A percentile compares a stretch with the other conserved stretches of the same genome.
These are phyloP conservation scores for Albifimbria verrucaria DNA, from an alignment of 2,329 filamentous ascomycete genomes.

Conservation along the genomic window DNA sequence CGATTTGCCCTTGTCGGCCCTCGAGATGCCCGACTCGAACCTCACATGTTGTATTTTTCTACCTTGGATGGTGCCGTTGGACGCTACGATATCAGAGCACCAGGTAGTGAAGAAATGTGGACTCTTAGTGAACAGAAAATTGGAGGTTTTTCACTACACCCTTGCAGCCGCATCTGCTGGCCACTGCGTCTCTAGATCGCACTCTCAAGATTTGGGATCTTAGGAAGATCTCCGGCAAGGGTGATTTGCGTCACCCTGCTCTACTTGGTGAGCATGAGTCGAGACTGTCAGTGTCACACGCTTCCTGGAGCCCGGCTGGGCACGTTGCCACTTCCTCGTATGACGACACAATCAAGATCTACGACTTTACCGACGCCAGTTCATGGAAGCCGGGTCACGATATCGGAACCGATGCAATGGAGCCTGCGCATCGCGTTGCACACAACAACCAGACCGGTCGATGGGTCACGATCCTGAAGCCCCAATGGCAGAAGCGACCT, in stretches of 20 bases:
- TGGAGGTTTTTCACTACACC: constrained; percentile 85
- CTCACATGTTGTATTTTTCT: constrained; percentile 79
- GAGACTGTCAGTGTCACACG: constrained; percentile 84
- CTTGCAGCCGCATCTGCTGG: constrained; percentile 76
- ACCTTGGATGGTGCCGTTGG: constrained; percentile 80
- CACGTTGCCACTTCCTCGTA: constrained; percentile 91
- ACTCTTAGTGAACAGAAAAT: constrained; percentile 88
- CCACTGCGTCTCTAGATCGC: constrained; percentile 86
- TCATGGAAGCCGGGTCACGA: constrained; percentile 58
- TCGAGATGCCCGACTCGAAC: constrained; percentile 72
- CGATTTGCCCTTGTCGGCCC: constrained; percentile 77
- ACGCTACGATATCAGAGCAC: constrained; percentile 70
- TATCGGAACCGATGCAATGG: constrained; percentile 60
- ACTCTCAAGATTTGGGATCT: constrained; percentile 92
- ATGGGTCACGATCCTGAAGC: constrained; percentile 83
- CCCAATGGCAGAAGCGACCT: constrained; percentile 82
- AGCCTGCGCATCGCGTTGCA: constrained; percentile 63
- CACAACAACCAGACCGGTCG: constrained; percentile 97
- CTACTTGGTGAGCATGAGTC: constrained; percentile 80
- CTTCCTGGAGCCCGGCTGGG: constrained; percentile 80
- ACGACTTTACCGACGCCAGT: constrained; percentile 65
- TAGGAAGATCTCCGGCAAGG: constrained; percentile 68
- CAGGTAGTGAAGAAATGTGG: constrained; percentile 62
- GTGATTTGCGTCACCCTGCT: constrained; percentile 57
- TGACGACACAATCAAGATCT: constrained; percentile 92